Conservation (phyloP, 768 basidiomycete genomes). For the Xerocomellus dryophilus region DNA sequence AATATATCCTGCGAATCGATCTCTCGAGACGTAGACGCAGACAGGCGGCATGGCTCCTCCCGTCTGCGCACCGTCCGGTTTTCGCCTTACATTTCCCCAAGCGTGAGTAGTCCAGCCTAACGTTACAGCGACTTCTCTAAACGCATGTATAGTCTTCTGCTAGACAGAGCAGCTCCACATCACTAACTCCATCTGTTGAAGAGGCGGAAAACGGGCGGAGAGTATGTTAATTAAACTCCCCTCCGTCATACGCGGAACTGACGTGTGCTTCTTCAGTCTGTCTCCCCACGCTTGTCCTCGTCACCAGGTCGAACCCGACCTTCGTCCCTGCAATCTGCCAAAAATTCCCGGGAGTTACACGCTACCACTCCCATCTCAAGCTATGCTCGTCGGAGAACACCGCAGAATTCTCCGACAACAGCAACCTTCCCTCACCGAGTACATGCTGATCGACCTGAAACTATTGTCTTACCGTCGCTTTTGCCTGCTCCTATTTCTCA, state of each 20-base stretch:
- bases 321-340: slow-evolving; percentile 44
- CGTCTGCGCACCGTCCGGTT: slow-evolving; percentile 30
- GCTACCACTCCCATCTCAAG: slow-evolving; percentile 79
- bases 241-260: slow-evolving; percentile 33
- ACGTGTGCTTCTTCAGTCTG: slow-evolving; percentile 25
- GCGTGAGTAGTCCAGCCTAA: slow-evolving; percentile 14
- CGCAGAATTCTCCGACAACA: slow-evolving; percentile 67
- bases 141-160: slow-evolving; percentile 34
- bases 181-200: slow-evolving; percentile 23
- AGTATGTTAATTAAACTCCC: slow-evolving; percentile 35
- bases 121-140: not conserved
- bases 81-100: slow-evolving; percentile 31
- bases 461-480: slow-evolving; percentile 53
- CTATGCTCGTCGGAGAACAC: slow-evolving; percentile 77
- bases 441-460: slow-evolving; percentile 31
- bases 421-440: slow-evolving; percentile 52
- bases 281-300: slow-evolving; percentile 38
- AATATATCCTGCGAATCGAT: slow-evolving; percentile 30
- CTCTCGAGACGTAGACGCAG: slow-evolving; percentile 28
- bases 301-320: slow-evolving; percentile 44
- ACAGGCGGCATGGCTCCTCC: slow-evolving; percentile 27
- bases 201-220: slow-evolving; percentile 27
- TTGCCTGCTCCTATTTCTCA: slow-evolving; percentile 37
- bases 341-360: slow-evolving; percentile 52
- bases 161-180: slow-evolving; percentile 48